Conservation (phyloP, 176 grass and related monocot genomes). For the Paspalum vaginatum region DNA sequence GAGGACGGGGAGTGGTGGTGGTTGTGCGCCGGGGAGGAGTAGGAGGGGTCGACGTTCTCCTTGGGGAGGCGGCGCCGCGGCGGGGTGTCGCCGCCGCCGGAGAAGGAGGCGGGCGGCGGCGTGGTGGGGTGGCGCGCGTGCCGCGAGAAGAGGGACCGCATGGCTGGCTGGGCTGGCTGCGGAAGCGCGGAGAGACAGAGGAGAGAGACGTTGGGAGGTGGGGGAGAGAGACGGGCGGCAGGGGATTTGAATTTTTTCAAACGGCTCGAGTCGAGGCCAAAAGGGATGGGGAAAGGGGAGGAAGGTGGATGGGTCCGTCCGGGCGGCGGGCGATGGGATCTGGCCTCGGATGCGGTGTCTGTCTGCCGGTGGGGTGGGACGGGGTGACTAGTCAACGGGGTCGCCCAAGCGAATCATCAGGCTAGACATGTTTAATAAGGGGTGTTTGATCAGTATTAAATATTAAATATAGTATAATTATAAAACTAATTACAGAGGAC, state of each 20-base stretch:
- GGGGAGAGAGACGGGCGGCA: slow-evolving; percentile 26
- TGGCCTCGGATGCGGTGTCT: slow-evolving; percentile 38
- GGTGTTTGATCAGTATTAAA: too few species aligned
- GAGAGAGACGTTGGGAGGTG: neutral
- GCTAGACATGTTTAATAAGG: too few species aligned
- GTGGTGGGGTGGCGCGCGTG: slow-evolving; percentile 52
- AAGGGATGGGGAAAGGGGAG: neutral
- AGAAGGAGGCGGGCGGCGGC: slow-evolving; percentile 44
- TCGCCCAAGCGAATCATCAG: slow-evolving; percentile 11
- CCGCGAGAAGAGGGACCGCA: slow-evolving; percentile 67
- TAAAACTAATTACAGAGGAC: too few species aligned
- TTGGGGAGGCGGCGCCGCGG: slow-evolving; percentile 52
- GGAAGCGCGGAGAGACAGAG: neutral
- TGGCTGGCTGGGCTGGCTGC: slow-evolving; percentile 32
- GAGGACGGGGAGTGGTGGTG: slow-evolving; percentile 47
- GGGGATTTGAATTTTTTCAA: slow-evolving; percentile 61
- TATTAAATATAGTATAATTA: too few species aligned
- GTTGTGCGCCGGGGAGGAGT: slow-evolving; percentile 41
- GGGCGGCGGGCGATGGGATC: slow-evolving; percentile 45
- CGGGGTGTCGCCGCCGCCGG: slow-evolving; percentile 40
- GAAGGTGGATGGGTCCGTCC: neutral
- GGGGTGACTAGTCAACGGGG: neutral
- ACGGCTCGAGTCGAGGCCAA: neutral
- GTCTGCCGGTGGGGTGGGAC: neutral
- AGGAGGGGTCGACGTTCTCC: slow-evolving; percentile 49